Base-by-base conservation (phyloP, 768 basidiomycete genomes). In the Phylloporus arenicola region DNA sequence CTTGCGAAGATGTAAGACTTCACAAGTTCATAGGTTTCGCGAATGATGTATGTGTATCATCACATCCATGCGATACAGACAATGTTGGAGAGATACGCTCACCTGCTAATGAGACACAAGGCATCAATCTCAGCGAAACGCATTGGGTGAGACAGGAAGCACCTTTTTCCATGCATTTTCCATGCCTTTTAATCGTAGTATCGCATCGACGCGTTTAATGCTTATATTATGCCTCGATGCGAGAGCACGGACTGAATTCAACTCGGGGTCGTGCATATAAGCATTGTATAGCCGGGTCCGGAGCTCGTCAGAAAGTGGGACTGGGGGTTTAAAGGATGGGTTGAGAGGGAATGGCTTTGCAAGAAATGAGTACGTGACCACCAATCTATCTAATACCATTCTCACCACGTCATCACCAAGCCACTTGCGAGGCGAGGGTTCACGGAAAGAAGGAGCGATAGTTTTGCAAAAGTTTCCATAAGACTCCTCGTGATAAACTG, bases 331-430 rank as follows among this genome's bases (percentile, higher is more conserved):
- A 70, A 93, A 95, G 1, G 86, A 81, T 6, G 81, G 81, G 61
- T 95, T 94, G 68, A 88, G 72, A 12, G 89, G 88, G 64, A 93
- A 93, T 0, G 90, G 91, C 90, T 93, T 50, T 16, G 47, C 1
- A n/a, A n/a, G 4, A 14, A 11, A 43, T 57, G 13, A 55, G 46
- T 35, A 20, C 5, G 35, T 7, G 2, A 20, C 22, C n/a, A 30
- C 19, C 20, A 44, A 54, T n/a, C n/a, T n/a, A n/a, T n/a, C n/a
- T n/a, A n/a, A n/a, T n/a, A n/a, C n/a, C n/a, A n/a, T n/a, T n/a
- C n/a, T n/a, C n/a, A n/a, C n/a, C n/a, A n/a, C n/a, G n/a, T n/a
- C n/a, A n/a, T 67, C 72, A 54, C 80, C 79, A 9, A 91, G 71
- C 82, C 84, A 90, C 49, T 83, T 81, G 35, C 74, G 70, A 24